Base-by-base conservation (phyloP, 108 stramenopile genomes). In the Cylindrotheca closterium region DNA sequence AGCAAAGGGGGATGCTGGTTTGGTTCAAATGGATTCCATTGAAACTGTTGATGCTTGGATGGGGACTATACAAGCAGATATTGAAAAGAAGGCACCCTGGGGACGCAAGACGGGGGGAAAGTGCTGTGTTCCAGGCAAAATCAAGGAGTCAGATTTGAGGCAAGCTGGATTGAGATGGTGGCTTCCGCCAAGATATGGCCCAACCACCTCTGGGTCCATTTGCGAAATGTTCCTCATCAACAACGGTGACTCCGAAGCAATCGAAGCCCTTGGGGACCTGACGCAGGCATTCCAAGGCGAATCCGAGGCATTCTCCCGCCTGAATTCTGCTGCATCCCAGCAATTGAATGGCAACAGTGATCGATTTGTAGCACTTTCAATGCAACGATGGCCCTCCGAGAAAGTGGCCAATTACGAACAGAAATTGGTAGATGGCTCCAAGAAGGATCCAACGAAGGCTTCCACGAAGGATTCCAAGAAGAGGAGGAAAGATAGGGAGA, bases 311-410 rank as follows among this genome's bases (percentile, higher is more conserved):
- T 84, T 84, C 37, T 79, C 88, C 8, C 69, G 74, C 47, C 78
- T 86, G 26, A 75, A 81, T 48, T 59, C 70, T 2, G 66, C 53
- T 24, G 37, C 73, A 28, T 26, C 78, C 30, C 49, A 42, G 33
- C 65, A 66, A 5, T 7, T 42, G 7, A 34, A 59, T 15, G 55
- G 48, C 28, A 42, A 42, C 15, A 54, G 29, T 24, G 75, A 83
- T 65, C 67, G 68, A 18, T 84, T 71, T 45, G 73, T 86, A 52
- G 84, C 89, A 8, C 83, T 93, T 4, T 93, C 92, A 28, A 51
- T 90, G 24, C 87, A 88, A 60, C 83, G 86, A 21, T 93, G 92
- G 92, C 92, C 92, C 8, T 73, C 88, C n/a, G 86, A 89, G 48
- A 93, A 93, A 65, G 77, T 89, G 19, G 76, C 74, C 31, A 70